Percentiles rank a stretch among this genome's conserved stretches.
Evolutionary conservation across 179 eudicot genomes (phyloP).

Genomic region (Amaranthus tricolor): DNA sequence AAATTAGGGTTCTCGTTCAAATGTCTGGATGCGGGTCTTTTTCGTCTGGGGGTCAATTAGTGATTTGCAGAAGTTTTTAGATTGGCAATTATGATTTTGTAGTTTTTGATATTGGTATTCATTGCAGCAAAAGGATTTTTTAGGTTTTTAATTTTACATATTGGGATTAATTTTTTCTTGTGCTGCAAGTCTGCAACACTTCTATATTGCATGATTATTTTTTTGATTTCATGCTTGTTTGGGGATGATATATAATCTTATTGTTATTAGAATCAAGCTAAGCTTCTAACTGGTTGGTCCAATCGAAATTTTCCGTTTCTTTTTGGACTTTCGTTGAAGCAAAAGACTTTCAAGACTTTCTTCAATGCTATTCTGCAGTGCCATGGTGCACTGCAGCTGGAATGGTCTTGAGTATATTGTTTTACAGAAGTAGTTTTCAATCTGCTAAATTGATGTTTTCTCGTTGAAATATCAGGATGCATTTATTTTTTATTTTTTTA

Average conservation of each 20-base stretch:
- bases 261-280: not conserved
- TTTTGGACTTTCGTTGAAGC: conserved; percentile 28
- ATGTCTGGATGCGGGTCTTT: not conserved
- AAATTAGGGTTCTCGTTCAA: no score
- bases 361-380: not conserved
- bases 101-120: conserved; percentile 12
- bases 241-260: not conserved
- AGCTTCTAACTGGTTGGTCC: conserved; percentile 27
- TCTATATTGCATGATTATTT: no score
- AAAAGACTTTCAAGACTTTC: conserved; percentile 14
- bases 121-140: conserved; percentile 6
- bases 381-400: not conserved
- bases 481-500: no score
- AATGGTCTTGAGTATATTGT: conserved; percentile 4
- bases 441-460: not conserved
- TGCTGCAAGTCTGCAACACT: not conserved
- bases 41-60: not conserved
- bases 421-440: not conserved
- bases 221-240: not conserved
- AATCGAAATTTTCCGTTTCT: not conserved
- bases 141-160: not conserved
- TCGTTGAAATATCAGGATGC: not conserved
- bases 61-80: conserved; percentile 8
- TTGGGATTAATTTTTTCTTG: not conserved
- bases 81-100: conserved; percentile 13